Evolutionary conservation across 169 alveolate species (phyloP).

Genomic region (Cyclospora cayetanensis): DNA sequence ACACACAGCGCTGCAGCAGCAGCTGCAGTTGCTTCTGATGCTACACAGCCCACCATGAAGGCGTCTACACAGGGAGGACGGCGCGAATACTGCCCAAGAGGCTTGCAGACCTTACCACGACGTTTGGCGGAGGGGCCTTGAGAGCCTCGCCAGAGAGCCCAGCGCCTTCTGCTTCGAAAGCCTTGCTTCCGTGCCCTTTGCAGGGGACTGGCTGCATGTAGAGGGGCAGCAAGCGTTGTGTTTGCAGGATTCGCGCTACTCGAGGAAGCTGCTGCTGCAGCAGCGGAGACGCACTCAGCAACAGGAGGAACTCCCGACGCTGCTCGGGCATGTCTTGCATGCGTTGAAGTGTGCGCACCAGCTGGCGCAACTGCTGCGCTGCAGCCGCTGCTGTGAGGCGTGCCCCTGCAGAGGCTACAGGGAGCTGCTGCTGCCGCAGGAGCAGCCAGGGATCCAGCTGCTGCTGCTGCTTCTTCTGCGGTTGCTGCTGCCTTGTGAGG

Average conservation of each 20-base stretch:
- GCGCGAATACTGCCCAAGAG: too few relatives aligned
- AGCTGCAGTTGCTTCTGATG: not conserved
- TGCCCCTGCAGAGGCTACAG: conserved; percentile 44
- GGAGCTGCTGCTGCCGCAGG: conserved; percentile 36
- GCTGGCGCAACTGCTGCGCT: conserved; percentile 29
- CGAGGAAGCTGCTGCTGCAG: conserved; percentile 62
- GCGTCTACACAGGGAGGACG: too few relatives aligned
- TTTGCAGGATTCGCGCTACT: conserved; percentile 33
- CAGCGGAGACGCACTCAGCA: conserved; percentile 33
- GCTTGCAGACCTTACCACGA: conserved; percentile 16
- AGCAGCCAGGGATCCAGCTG: conserved; percentile 52
- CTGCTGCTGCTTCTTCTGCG: conserved; percentile 2
- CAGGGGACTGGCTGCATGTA: conserved; percentile 13
- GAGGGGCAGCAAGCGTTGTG: conserved; percentile 45
- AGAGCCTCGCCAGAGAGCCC: not conserved
- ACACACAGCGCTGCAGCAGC: not conserved
- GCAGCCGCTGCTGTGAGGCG: conserved; percentile 37
- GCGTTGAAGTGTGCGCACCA: not conserved
- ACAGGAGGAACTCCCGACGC: conserved; percentile 42
- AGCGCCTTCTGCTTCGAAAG: not conserved
- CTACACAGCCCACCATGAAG: too few relatives aligned
- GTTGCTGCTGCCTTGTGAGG: not conserved
- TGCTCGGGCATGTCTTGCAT: conserved; percentile 33
- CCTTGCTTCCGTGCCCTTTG: conserved; percentile 16
- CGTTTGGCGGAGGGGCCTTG: conserved; percentile 47